These are phyloP conservation scores for Xylariaceae sp. DNA, from an alignment of 2,329 filamentous ascomycete species.

Conservation along the genomic window DNA sequence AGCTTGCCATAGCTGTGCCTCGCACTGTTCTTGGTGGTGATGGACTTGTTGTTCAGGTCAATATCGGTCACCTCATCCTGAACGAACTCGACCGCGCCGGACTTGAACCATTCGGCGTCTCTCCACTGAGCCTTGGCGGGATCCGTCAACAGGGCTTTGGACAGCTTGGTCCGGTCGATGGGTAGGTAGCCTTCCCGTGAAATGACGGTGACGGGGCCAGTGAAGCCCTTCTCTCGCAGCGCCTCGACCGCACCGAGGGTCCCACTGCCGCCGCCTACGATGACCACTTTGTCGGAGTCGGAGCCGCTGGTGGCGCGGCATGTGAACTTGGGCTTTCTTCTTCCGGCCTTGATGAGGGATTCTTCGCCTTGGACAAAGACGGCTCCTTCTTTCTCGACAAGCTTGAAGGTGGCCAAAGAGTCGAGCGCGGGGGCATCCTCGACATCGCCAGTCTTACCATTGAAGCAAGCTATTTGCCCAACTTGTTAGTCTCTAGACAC, in stretches of 20 bases:
- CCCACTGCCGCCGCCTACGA: slow-evolving; percentile 85
- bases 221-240: slow-evolving; percentile 76
- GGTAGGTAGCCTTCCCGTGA: slow-evolving; percentile 80
- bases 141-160: slow-evolving; percentile 86
- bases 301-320: slow-evolving; percentile 51
- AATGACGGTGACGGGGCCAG: slow-evolving; percentile 76
- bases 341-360: slow-evolving; percentile 69
- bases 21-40: slow-evolving; percentile 70
- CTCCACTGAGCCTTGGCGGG: slow-evolving; percentile 73
- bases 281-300: slow-evolving; percentile 65
- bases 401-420: slow-evolving; percentile 75
- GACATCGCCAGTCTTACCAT: slow-evolving; percentile 81
- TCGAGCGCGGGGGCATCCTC: slow-evolving; percentile 93
- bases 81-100: slow-evolving; percentile 53
- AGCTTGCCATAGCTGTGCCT: slow-evolving; percentile 80
- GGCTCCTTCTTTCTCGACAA: slow-evolving; percentile 74
- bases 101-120: slow-evolving; percentile 71
- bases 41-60: slow-evolving; percentile 69
- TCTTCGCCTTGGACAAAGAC: slow-evolving; percentile 84
- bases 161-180: slow-evolving; percentile 92
- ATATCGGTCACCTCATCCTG: slow-evolving; percentile 65
- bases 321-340: slow-evolving; percentile 69
- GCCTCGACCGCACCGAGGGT: slow-evolving; percentile 78
- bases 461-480: slow-evolving; percentile 77
- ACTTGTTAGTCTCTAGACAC: not conserved